phyloP scores from a whole-genome alignment of 768 basidiomycete species.

The Leccinellum luteum region DNA sequence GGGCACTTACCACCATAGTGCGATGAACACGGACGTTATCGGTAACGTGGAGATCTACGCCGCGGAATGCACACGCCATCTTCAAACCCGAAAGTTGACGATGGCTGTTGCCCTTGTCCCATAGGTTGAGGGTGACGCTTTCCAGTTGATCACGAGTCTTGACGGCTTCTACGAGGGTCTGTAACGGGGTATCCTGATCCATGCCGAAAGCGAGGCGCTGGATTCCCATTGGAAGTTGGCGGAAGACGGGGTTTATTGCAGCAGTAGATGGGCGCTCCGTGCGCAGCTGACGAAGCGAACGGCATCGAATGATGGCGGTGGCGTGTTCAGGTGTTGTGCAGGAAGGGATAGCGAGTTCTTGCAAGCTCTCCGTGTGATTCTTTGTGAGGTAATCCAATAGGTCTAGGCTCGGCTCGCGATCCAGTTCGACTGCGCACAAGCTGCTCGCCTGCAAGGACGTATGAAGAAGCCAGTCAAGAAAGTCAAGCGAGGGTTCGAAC shows the following conservation, averaged over 20 bases:
- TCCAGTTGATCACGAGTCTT: constrained; percentile 44
- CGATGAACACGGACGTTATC: constrained; percentile 54
- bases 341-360: constrained; percentile 56
- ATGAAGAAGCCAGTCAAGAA: constrained; percentile 69
- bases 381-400: constrained; percentile 54
- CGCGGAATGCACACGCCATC: constrained; percentile 62
- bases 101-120: constrained; percentile 50
- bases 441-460: constrained; percentile 44
- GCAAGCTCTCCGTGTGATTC: constrained; percentile 47
- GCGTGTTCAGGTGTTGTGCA: constrained; percentile 49
- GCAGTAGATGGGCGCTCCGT: constrained; percentile 54
- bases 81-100: constrained; percentile 51
- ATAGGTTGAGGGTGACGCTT: constrained; percentile 52
- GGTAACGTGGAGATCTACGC: constrained; percentile 53
- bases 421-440: constrained; percentile 54
- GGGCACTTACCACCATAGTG: constrained; percentile 43
- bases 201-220: constrained; percentile 61
- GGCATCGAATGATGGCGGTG: constrained; percentile 45
- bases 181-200: constrained; percentile 52
- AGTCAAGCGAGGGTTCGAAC: constrained; percentile 55
- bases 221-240: constrained; percentile 46
- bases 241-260: constrained; percentile 39
- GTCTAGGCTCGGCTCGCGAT: constrained; percentile 55
- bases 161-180: constrained; percentile 53
- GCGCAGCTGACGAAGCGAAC: constrained; percentile 49